phyloP scores from a whole-genome alignment of 352 stramenopile species.

The Globisporangium heterothallicum region DNA sequence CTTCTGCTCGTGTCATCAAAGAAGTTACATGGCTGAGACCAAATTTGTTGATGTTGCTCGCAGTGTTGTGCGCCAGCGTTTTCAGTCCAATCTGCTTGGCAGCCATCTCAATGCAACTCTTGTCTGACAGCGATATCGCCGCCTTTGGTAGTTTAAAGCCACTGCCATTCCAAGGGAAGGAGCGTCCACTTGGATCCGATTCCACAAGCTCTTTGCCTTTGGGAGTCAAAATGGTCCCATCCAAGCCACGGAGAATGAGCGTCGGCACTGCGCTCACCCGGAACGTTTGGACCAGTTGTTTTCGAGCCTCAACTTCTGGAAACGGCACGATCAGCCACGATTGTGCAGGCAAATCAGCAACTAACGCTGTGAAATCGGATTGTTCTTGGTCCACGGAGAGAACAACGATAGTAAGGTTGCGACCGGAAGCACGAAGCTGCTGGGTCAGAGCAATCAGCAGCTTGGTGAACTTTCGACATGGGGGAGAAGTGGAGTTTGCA shows the following conservation, averaged over 20 bases:
- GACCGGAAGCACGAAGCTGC: conserved; percentile 27
- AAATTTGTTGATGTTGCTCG: conserved; percentile 27
- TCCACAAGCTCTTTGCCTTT: conserved; percentile 64
- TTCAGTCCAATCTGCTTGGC: conserved; percentile 75
- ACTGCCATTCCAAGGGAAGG: conserved; percentile 60
- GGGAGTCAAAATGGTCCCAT: conserved; percentile 62
- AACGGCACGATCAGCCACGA: conserved; percentile 77
- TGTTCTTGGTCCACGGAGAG: conserved; percentile 71
- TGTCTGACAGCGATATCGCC: conserved; percentile 49
- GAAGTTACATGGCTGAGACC: conserved; percentile 48
- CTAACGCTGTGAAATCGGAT: conserved; percentile 42
- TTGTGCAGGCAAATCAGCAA: conserved; percentile 42
- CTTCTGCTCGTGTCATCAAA: conserved; percentile 44
- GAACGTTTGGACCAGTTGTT: conserved; percentile 69
- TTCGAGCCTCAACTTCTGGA: conserved; percentile 57
- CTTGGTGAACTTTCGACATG: conserved; percentile 55
- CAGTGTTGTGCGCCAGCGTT: conserved; percentile 50
- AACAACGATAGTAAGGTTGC: conserved; percentile 67
- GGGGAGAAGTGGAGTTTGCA: conserved; percentile 30
- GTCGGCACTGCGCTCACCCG: conserved; percentile 44
- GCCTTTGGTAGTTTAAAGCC: conserved; percentile 51
- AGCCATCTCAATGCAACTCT: conserved; percentile 54
- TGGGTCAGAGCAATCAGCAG: conserved; percentile 41
- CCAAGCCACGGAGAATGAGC: conserved; percentile 50
- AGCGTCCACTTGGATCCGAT: conserved; percentile 45